Conservation (phyloP, 805 yeast genomes). For the Yamadazyma takamatsuzukensis region DNA sequence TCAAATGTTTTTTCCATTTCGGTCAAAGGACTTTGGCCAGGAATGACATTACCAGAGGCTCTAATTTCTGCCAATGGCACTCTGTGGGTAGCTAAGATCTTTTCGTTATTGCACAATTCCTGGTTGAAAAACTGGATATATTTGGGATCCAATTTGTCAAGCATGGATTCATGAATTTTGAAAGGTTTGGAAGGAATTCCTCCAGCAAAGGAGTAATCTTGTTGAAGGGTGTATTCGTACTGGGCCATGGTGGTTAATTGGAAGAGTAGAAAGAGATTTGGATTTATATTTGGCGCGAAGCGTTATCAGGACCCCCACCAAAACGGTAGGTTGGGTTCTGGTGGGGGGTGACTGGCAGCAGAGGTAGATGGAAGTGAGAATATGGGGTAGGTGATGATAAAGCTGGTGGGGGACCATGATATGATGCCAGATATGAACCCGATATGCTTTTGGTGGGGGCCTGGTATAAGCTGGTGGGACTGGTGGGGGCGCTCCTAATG, state of each 20-base stretch:
- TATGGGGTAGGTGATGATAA: too few species aligned
- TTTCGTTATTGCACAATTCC: constrained; percentile 20
- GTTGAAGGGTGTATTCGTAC: constrained; percentile 16
- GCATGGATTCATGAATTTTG: constrained; percentile 24
- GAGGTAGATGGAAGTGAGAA: too few species aligned
- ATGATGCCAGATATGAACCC: too few species aligned
- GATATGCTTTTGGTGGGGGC: too few species aligned
- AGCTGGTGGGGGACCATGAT: too few species aligned
- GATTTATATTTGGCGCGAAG: too few species aligned
- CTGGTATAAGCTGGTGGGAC: too few species aligned
- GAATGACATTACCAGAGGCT: constrained; percentile 37
- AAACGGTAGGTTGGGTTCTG: background rate
- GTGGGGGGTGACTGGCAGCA: too few species aligned
- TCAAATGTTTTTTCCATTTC: constrained; percentile 25
- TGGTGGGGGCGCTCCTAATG: too few species aligned
- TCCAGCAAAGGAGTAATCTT: constrained; percentile 21
- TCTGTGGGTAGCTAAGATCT: constrained; percentile 32
- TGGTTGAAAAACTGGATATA: constrained; percentile 33
- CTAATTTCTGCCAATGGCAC: constrained; percentile 26
- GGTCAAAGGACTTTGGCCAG: constrained; percentile 35
- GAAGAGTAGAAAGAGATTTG: too few species aligned
- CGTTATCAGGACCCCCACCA: background rate
- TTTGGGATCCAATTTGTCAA: constrained; percentile 30
- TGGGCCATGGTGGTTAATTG: constrained; percentile 8
- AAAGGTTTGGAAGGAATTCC: constrained; percentile 28